Conservation (phyloP, 257 asterid genomes). For the Ballota nigra region DNA sequence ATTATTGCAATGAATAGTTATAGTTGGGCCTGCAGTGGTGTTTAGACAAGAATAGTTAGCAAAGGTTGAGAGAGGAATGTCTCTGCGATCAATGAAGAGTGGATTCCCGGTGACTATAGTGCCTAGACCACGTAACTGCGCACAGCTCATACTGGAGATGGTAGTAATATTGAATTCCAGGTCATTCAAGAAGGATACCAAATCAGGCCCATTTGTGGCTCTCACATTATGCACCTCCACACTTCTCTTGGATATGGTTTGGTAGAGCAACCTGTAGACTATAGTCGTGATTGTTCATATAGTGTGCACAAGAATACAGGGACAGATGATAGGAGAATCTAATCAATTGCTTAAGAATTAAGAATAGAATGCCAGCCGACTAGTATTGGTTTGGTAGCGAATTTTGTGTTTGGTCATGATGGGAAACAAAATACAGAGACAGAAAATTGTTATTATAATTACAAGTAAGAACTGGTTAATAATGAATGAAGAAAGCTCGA, state of each 20-base stretch:
- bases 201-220: slow-evolving; percentile 83
- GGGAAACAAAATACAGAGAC: not conserved
- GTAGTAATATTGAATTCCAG: slow-evolving; percentile 79
- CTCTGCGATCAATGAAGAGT: slow-evolving; percentile 56
- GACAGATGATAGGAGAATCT: not conserved
- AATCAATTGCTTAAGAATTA: not conserved
- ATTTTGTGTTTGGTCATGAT: not conserved
- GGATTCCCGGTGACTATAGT: slow-evolving; percentile 70
- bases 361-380: slow-evolving; percentile 2
- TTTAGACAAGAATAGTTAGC: slow-evolving; percentile 79
- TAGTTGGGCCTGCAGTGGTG: slow-evolving; percentile 80
- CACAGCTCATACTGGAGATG: slow-evolving; percentile 87
- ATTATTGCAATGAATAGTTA: slow-evolving; percentile 56
- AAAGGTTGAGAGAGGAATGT: slow-evolving; percentile 62
- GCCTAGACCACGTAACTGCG: slow-evolving; percentile 81
- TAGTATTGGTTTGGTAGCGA: not conserved
- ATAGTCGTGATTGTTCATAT: slow-evolving; percentile 16
- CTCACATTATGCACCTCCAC: slow-evolving; percentile 87
- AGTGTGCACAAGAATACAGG: not conserved
- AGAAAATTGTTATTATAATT: not conserved
- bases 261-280: slow-evolving; percentile 79
- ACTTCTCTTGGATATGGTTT: slow-evolving; percentile 71
- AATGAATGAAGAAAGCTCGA: not conserved
- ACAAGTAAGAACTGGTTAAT: not conserved
- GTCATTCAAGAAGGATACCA: slow-evolving; percentile 70